A percentile compares a stretch with the other conserved stretches of the same genome.
Conservation (phyloP, 352 stramenopile genomes). For the Phytophthora podocarpi region DNA sequence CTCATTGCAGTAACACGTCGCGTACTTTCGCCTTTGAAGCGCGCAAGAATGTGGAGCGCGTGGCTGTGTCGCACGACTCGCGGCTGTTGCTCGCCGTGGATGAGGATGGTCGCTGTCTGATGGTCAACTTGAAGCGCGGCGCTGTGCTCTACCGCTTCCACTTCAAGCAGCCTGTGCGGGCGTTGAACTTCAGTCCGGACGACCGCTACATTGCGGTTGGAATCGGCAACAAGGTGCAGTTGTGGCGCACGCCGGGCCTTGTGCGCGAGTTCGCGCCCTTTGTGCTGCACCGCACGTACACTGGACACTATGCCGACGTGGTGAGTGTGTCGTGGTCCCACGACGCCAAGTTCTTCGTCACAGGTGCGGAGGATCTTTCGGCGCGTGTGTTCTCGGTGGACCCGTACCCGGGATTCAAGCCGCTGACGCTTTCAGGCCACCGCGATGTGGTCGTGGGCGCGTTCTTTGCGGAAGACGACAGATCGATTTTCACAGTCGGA, state of each 20-base stretch:
- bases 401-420: conserved; percentile 74
- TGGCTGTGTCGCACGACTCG: conserved; percentile 91
- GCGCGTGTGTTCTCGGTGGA: conserved; percentile 87
- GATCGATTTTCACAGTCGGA: conserved; percentile 85
- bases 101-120: conserved; percentile 89
- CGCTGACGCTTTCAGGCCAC: conserved; percentile 90
- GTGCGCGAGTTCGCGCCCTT: conserved; percentile 92
- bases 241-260: conserved; percentile 89
- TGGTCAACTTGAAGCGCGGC: conserved; percentile 90
- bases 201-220: conserved; percentile 89
- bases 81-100: conserved; percentile 90
- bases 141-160: conserved; percentile 94
- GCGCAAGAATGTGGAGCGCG: conserved; percentile 88
- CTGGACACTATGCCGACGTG: conserved; percentile 90
- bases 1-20: conserved; percentile 72
- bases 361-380: conserved; percentile 87
- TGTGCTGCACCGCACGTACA: conserved; percentile 87
- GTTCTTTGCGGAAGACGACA: conserved; percentile 86
- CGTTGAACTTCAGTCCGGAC: conserved; percentile 90
- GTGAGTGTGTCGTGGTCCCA: conserved; percentile 87
- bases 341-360: conserved; percentile 91
- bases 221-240: conserved; percentile 91
- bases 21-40: conserved; percentile 92
- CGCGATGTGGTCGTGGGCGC: conserved; percentile 85
- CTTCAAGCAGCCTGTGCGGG: conserved; percentile 91